Evolutionary conservation across 2,329 filamentous ascomycete species (phyloP).

Genomic region (Teratosphaeria viscida): DNA sequence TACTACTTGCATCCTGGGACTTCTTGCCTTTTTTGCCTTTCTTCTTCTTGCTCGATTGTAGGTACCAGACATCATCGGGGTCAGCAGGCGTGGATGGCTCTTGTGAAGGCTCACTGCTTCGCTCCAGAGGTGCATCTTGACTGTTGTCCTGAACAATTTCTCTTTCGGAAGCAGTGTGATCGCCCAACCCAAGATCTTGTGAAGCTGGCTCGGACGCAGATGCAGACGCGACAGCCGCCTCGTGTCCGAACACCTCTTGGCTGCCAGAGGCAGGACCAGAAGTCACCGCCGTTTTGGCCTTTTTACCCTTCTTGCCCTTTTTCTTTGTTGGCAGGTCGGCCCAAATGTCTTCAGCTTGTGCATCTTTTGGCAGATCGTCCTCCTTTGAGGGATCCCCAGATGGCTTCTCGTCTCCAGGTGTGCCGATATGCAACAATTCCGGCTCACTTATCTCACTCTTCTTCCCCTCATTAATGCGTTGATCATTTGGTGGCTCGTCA

Average conservation of each 20-base stretch:
- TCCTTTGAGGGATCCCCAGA: neutral
- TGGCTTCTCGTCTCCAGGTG: neutral
- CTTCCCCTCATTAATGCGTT: neutral
- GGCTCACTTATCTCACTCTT: neutral
- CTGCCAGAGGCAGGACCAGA: neutral
- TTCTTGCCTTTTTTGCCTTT: constrained; percentile 19
- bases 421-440: neutral
- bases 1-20: constrained; percentile 2
- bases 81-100: neutral
- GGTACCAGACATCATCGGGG: neutral
- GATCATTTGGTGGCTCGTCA: neutral
- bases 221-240: neutral
- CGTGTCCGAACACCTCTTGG: neutral
- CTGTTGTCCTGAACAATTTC: neutral
- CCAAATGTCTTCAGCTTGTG: constrained; percentile 2
- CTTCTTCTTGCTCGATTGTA: neutral
- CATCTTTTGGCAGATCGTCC: neutral
- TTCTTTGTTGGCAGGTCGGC: constrained; percentile 1
- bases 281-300: constrained; percentile 5
- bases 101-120: neutral
- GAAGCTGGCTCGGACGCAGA: neutral
- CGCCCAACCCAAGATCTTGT: neutral
- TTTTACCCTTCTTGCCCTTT: constrained; percentile 19
- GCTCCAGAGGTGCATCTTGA: neutral
- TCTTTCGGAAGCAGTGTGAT: neutral